phyloP scores from a whole-genome alignment of 306 rosid species.

The Castanopsis chinensis region DNA sequence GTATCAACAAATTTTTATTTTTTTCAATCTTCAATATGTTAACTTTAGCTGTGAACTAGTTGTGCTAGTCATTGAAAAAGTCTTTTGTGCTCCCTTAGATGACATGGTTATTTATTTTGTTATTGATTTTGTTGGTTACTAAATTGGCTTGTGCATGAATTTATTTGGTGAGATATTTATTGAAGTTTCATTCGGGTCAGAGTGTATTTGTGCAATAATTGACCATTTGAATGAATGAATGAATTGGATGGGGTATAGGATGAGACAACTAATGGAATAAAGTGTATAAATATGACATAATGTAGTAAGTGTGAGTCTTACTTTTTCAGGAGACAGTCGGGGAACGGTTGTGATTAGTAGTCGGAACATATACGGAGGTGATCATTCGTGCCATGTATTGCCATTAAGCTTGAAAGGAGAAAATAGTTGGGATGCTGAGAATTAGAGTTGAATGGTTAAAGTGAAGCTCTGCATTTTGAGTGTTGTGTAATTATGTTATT shows the following conservation, averaged over 20 bases:
- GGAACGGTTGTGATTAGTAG: background rate
- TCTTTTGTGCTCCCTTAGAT: background rate
- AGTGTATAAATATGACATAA: background rate
- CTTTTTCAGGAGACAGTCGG: background rate
- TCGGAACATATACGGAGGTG: background rate
- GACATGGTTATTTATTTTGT: background rate
- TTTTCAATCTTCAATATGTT: background rate
- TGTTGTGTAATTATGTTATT: background rate
- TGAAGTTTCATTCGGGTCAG: background rate
- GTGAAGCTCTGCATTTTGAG: background rate
- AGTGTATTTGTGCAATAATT: too few relatives aligned
- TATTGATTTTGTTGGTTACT: background rate
- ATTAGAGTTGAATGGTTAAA: background rate
- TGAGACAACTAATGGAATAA: background rate
- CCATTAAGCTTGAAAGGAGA: background rate
- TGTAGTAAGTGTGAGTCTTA: background rate
- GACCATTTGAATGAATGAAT: too few relatives aligned
- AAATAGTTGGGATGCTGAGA: background rate
- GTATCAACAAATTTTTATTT: background rate
- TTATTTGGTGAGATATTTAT: background rate
- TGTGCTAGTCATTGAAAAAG: background rate
- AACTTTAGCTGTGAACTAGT: background rate
- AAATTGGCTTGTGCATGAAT: background rate
- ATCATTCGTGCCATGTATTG: background rate
- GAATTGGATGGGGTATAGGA: background rate